Base-by-base conservation (phyloP, 805 yeast genomes). In the Lipomyces lipofer region DNA sequence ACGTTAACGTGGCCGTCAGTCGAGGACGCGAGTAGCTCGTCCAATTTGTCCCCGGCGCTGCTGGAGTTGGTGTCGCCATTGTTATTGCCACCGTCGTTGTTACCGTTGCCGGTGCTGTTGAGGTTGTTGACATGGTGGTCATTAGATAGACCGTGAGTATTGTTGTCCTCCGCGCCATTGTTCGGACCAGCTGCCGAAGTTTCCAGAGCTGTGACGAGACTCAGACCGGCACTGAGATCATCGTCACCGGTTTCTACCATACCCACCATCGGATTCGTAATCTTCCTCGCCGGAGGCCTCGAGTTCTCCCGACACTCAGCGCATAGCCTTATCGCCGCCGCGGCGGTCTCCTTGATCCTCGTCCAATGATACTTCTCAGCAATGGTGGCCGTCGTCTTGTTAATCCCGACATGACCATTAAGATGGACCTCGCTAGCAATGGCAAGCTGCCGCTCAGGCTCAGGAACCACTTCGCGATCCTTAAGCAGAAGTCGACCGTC, bases 331-430 rank as follows among this genome's bases (percentile, higher is more conserved):
- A 91, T 83, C 1, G 88, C 92, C 28, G 82, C 81, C 0, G 86
- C 83, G 1, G 88, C 97, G 0, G 96, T 88, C 52, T 82, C 89
- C 70, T 94, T 91, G 59, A 92, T 86, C 48, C 95, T 80, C 1
- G 89, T 81, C 97, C 98, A 92, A 69, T 89, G 95, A 63, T 86
- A 92, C 62, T 80, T 79, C 58, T 86, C 94, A 1, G 91, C 80
- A 15, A 94, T 80, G 15, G 79, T 72, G 0, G 92, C 73, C 0
- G 97, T 90, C 1, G 95, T 84, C 65, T 85, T 88, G 71, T 92
- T 92, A 59, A 92, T 89, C 9, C 98, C 98, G 10, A 84, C 84
- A 67, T 92, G 99, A 43, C 78, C 80, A 19, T 77, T 69, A 59
- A 77, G 67, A 67, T 92, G 99, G 19, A 82, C 72, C 42, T 84